Evolutionary conservation across 495 filamentous ascomycete genomes (phyloP).

Genomic region (Aspergillus taichungensis): DNA sequence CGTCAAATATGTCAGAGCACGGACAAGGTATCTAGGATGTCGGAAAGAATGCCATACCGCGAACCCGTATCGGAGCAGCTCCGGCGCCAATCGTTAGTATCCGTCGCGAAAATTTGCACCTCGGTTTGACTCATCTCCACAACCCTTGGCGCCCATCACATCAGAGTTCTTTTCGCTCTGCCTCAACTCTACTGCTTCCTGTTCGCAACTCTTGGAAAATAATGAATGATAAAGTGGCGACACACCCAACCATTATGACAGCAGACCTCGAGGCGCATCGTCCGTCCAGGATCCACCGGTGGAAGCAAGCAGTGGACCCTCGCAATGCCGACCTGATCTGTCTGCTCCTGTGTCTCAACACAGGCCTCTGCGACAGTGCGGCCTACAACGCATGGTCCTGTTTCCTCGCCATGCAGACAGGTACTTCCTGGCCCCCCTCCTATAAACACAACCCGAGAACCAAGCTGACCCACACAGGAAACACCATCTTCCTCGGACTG

Average conservation of each 20-base stretch:
- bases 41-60: neutral
- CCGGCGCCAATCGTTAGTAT: constrained; percentile 1
- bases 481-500: constrained; percentile 61
- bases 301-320: constrained; percentile 31
- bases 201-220: neutral
- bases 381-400: constrained; percentile 54
- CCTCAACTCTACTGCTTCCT: neutral
- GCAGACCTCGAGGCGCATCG: constrained; percentile 7
- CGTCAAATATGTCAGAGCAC: neutral
- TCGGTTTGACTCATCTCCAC: too few species aligned
- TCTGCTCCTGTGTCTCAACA: constrained; percentile 46
- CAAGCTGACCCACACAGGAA: constrained; percentile 30
- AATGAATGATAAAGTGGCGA: constrained; percentile 14
- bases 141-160: too few species aligned
- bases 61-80: constrained; percentile 3
- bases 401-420: constrained; percentile 58
- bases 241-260: neutral
- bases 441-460: neutral
- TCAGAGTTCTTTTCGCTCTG: neutral
- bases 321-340: constrained; percentile 44
- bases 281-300: constrained; percentile 11
- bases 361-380: constrained; percentile 52
- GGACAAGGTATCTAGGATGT: too few species aligned
- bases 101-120: too few species aligned
- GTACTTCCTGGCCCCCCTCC: constrained; percentile 15